Percentiles rank a stretch among this genome's conserved stretches.
Evolutionary conservation across 2,329 filamentous ascomycete genomes (phyloP).

Genomic region (Aureobasidium mangrovei): DNA sequence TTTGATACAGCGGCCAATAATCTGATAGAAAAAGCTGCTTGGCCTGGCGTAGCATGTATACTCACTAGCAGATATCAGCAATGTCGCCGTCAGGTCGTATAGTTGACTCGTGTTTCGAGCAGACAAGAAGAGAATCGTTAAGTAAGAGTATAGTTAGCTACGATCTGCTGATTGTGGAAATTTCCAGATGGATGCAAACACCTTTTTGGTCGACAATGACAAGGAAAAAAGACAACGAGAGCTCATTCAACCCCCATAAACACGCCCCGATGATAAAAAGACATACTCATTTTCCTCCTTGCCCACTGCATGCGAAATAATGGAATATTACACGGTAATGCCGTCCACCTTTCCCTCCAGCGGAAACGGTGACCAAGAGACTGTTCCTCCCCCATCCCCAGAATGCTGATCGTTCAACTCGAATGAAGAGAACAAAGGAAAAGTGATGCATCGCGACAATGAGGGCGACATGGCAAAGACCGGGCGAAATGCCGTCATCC

Average conservation of each 20-base stretch:
- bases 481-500: neutral
- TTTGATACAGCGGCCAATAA: constrained; percentile 1
- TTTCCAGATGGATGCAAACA: neutral
- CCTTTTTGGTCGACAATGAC: neutral
- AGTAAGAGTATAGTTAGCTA: neutral
- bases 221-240: neutral
- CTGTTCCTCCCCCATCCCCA: constrained; percentile 11
- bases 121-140: neutral
- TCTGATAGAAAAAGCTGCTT: constrained; percentile 5
- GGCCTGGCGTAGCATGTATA: neutral
- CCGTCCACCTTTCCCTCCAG: neutral
- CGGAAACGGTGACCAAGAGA: constrained; percentile 1
- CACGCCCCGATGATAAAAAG: neutral
- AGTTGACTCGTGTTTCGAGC: neutral
- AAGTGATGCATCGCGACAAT: constrained; percentile 9
- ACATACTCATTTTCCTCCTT: constrained; percentile 9
- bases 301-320: constrained; percentile 9
- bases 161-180: too few relatives aligned
- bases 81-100: neutral
- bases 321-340: constrained; percentile 11
- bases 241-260: neutral
- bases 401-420: constrained; percentile 9
- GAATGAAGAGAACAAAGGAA: neutral
- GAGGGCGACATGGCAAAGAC: neutral
- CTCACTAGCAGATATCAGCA: neutral